Base-by-base conservation (phyloP, 345 rosid genomes). In the Melastoma malabathricum region DNA sequence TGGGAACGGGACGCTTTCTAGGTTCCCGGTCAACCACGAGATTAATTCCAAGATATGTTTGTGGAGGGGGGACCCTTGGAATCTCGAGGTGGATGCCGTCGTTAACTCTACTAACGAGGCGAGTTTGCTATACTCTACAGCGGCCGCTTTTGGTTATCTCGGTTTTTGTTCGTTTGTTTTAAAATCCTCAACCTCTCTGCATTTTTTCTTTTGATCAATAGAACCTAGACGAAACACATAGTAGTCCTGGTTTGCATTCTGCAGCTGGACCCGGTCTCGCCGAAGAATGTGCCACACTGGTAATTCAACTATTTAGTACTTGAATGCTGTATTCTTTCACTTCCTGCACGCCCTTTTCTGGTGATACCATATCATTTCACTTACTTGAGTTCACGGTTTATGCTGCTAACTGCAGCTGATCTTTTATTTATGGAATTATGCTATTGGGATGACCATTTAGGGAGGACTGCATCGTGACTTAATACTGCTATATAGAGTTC, bases 41-140 rank as follows among this genome's bases (percentile, higher is more conserved):
- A 83, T 83, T 52, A 92, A 88, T 75, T 83, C 79, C 0, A 84
- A 70, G 73, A 83, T 92, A 47, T 88, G 84, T 59, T 68, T 92
- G 12, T 92, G 98, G 98, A 81, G 98, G 69, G 98, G 97, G 45
- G 75, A 87, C 61, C 98, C 98, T 0, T 92, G 98, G 98, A 92
- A 84, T 75, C 88, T 92, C n/a, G 98, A 92, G 78, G 97, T 92
- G 18, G 97, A 92, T 69, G 95, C 95, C 60, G 98, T 92, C 54
- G 98, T 92, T 51, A 92, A 92, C 62, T 84, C 98, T 16, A 81
- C 98, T 2, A 88, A 88, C 56, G 98, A 92, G 97, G 98, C 79
- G 44, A 9, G 43, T 47, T n/a, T n/a, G n/a, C n/a, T n/a, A n/a
- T n/a, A n/a, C n/a, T n/a, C n/a, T n/a, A n/a, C n/a, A n/a, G n/a